Evolutionary conservation across 768 basidiomycete species (phyloP), one percentile per base, ranked within the genome.

Genomic region (Kwoniella pini): DNA sequence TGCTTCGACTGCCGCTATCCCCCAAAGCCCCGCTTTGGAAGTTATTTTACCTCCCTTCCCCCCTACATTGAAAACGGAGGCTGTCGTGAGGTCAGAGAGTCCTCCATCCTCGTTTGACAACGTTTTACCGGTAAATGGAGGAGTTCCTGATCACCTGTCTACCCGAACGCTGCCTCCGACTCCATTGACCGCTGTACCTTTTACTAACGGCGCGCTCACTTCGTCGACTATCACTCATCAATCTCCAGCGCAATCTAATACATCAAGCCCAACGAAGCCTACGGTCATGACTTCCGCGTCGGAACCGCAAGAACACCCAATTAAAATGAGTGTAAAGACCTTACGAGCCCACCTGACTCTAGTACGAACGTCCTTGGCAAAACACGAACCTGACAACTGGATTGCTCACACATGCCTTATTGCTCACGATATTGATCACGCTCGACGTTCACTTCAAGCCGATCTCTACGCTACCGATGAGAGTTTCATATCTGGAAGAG

Each of bases 391-490:
- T 22, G 51, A 60, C 42, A 71, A 74, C 42, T 74, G 72, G 72
- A 74, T 74, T 45, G 70, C 70, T 38, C 72, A 74, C 43, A 57
- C 72, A 22, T 71, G 69, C 50, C 50, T 74, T 13, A 67, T 74
- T 27, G 70, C 72, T 5, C 53, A 60, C 13, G 72, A 74, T 21
- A 62, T 74, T 43, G 68, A 71, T 50, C 55, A 59, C 27, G 65
- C 72, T 50, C 65, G 72, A 40, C 60, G 68, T 19, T 55, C 67
- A 4, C 64, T 74, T 21, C 65, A 71, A 57, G 64, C 51, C 1
- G 69, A 74, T 33, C 60, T 74, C 1, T 71, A 69, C 58, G 70
- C 67, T n/a, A 74, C 72, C 15, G 72, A 74, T 48, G 65, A 67
- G 36, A 65, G 67, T 7, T 71, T 71, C 56, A 46, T 69, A 59